phyloP scores from a whole-genome alignment of 805 yeast species.

The Suhomyces kilbournensis region DNA sequence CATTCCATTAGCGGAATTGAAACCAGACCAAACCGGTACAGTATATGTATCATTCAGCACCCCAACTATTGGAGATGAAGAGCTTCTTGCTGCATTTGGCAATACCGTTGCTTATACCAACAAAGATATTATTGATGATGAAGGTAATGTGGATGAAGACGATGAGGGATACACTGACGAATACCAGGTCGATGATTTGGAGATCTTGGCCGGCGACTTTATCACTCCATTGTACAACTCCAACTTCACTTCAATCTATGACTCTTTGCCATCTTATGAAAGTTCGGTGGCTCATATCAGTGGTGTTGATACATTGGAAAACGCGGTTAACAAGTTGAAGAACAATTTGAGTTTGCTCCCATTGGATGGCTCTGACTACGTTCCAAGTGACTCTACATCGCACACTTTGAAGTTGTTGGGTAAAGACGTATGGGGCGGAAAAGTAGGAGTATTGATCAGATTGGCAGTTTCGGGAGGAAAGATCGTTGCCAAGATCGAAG shows the following conservation, averaged over 20 bases:
- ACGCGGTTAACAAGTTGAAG: conserved; percentile 50
- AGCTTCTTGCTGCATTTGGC: conserved; percentile 46
- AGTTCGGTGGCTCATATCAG: conserved; percentile 67
- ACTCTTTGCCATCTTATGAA: conserved; percentile 60
- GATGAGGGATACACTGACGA: conserved; percentile 90
- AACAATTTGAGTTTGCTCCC: conserved; percentile 52
- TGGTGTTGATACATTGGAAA: conserved; percentile 32
- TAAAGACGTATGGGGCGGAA: conserved; percentile 62
- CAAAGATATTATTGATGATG: conserved; percentile 73
- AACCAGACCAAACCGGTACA: conserved; percentile 68
- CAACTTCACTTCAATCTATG: conserved; percentile 70
- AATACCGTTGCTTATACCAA: conserved; percentile 71
- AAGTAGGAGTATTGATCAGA: conserved; percentile 49
- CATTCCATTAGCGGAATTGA: conserved; percentile 68
- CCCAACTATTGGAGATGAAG: conserved; percentile 45
- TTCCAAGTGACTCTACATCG: conserved; percentile 53
- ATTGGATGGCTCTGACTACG: conserved; percentile 68
- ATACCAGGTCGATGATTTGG: conserved; percentile 82
- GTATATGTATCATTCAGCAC: conserved; percentile 75
- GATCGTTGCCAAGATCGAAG: conserved; percentile 57
- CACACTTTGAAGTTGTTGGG: conserved; percentile 84
- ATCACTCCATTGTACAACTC: conserved; percentile 74
- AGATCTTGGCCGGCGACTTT: conserved; percentile 76
- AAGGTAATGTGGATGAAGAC: conserved; percentile 61
- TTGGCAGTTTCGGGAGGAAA: conserved; percentile 55